phyloP scores from a whole-genome alignment of 768 basidiomycete species.

The Gautieria morchelliformis region DNA sequence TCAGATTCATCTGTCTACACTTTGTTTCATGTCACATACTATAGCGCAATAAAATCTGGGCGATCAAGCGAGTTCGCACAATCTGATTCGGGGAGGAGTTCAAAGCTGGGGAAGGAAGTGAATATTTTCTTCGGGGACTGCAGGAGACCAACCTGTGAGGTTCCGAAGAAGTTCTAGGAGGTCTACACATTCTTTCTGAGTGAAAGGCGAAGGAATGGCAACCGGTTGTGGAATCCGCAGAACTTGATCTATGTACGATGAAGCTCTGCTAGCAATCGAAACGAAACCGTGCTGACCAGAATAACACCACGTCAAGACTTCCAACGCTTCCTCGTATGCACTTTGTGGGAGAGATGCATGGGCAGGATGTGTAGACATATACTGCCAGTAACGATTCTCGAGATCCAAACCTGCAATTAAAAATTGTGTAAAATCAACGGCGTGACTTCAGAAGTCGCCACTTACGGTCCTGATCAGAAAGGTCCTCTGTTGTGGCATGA shows the following conservation, averaged over 20 bases:
- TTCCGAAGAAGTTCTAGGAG: conserved; percentile 50
- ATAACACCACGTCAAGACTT: conserved; percentile 73
- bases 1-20: not conserved
- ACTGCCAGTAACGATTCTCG: conserved; percentile 77
- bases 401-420: conserved; percentile 45
- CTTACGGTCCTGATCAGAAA: conserved; percentile 34
- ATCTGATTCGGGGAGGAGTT: conserved; percentile 35
- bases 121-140: not conserved
- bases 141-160: conserved; percentile 20
- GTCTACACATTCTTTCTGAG: conserved; percentile 69
- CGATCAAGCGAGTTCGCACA: conserved; percentile 53
- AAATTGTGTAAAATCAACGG: not conserved
- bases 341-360: conserved; percentile 48
- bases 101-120: conserved; percentile 12
- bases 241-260: conserved; percentile 45
- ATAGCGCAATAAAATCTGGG: conserved; percentile 59
- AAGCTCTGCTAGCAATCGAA: not conserved
- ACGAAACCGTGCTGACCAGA: conserved; percentile 37
- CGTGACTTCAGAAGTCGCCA: not conserved
- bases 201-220: conserved; percentile 52
- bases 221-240: conserved; percentile 45
- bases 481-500: not conserved
- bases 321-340: conserved; percentile 59
- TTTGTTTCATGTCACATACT: conserved; percentile 31
- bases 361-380: conserved; percentile 70